Percentiles rank a stretch among this genome's conserved stretches.
phyloP scores from a whole-genome alignment of 2,329 filamentous ascomycete species.

The Dactylellina leptospora region DNA sequence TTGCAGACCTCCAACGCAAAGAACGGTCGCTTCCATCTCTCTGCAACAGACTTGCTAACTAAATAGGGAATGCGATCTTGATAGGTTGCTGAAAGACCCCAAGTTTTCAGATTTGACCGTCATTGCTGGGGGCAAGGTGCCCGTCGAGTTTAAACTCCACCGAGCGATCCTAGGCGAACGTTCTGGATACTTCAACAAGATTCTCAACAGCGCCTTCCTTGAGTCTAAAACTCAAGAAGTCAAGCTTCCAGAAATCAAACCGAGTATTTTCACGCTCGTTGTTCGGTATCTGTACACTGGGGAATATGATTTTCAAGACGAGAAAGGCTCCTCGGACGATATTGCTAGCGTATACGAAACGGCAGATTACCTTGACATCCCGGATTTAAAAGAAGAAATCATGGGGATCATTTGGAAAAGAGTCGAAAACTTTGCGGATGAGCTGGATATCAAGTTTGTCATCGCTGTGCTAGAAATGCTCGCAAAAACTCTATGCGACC shows the following conservation, averaged over 20 bases:
- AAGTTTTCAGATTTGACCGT: slow-evolving; percentile 32
- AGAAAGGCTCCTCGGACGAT: slow-evolving; percentile 1
- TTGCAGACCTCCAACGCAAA: slow-evolving; percentile 9
- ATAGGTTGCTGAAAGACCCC: slow-evolving; percentile 18
- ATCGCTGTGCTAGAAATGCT: slow-evolving; percentile 22
- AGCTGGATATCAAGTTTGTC: slow-evolving; percentile 18
- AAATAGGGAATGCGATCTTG: neutral
- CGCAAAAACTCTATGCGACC: slow-evolving; percentile 12
- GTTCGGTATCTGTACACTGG: slow-evolving; percentile 23
- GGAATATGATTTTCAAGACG: slow-evolving; percentile 9
- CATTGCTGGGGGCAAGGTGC: slow-evolving; percentile 6
- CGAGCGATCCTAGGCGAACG: slow-evolving; percentile 51
- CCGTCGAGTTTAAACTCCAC: slow-evolving; percentile 52
- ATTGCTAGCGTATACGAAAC: slow-evolving; percentile 18
- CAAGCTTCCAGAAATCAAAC: slow-evolving; percentile 15
- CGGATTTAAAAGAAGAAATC: slow-evolving; percentile 7
- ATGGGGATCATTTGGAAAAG: slow-evolving; percentile 13
- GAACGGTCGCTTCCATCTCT: neutral
- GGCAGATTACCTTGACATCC: slow-evolving; percentile 27
- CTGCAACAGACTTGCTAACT: neutral
- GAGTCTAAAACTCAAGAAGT: slow-evolving; percentile 8
- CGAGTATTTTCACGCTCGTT: slow-evolving; percentile 7
- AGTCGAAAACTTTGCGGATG: slow-evolving; percentile 7
- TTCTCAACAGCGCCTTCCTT: slow-evolving; percentile 26
- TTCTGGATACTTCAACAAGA: slow-evolving; percentile 54